Evolutionary conservation across 768 basidiomycete genomes (phyloP), one percentile per base, ranked within the genome.

Genomic region (Agrocybe praecox): DNA sequence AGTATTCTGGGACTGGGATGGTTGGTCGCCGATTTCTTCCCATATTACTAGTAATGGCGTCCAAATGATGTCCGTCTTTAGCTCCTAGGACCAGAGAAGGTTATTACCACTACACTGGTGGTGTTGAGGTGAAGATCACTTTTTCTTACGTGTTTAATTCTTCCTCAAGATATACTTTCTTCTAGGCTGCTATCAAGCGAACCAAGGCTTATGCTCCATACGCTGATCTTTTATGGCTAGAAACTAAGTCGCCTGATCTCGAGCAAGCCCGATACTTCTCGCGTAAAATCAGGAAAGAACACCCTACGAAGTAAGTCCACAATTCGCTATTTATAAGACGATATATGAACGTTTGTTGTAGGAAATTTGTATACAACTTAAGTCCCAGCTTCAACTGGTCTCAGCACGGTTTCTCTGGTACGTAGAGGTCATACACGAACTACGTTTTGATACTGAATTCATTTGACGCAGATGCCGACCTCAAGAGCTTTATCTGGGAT

Each of bases 321-420:
- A n/a, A 23, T 36, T 40, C 17, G 36, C 6, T 11, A n/a, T 22
- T 17, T 43, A 17, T 15, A 6, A 26, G 15, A 10, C 23, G 24
- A 12, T 33, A 18, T 6, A 17, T 12, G 40, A 23, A 46, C 18
- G 4, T 47, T 23, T 48, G 29, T 56, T 36, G 1, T 59, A 92
- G 88, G 65, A 88, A 85, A 86, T 84, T 97, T 62, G 94, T 96
- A 19, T 97, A 96, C 69, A 97, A 96, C 69, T 75, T 97, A 55
- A 94, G 92, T 65, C 95, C 94, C 5, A 93, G 92, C 66, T 96
- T 96, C 78, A 94, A 96, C 69, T 96, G 94, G 94, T 76, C 84
- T n/a, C 81, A 78, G 22, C 86, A 89, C 63, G 93, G 93, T 14
- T 96, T 90, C 71, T 81, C 82, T 44, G 84, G 87, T 86, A 46